phyloP scores from a whole-genome alignment of 495 filamentous ascomycete genomes.

The Xylaria acuta region DNA sequence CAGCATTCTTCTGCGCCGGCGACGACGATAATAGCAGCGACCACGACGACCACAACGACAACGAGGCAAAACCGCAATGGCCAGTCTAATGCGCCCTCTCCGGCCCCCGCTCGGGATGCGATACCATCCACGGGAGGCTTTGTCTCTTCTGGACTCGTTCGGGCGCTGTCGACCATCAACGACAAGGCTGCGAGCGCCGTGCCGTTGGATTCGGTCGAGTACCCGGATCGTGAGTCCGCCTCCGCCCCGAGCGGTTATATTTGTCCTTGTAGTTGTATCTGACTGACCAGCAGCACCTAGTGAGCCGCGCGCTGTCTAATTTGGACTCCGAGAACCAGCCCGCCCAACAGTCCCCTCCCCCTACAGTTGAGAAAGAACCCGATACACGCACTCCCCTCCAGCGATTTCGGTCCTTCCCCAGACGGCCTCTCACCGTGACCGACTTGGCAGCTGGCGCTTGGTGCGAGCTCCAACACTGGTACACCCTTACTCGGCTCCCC shows the following conservation, averaged over 20 bases:
- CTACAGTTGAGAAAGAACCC: conserved; percentile 8
- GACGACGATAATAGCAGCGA: background rate
- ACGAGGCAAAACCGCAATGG: background rate
- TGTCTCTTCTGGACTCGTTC: background rate
- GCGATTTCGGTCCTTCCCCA: conserved; percentile 78
- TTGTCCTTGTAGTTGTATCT: conserved; percentile 39
- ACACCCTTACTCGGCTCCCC: conserved; percentile 72
- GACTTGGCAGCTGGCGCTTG: conserved; percentile 88
- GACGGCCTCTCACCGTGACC: conserved; percentile 85
- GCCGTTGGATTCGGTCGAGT: conserved; percentile 39
- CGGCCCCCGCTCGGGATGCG: background rate
- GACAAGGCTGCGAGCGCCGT: conserved; percentile 23
- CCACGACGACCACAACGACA: background rate
- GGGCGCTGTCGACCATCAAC: conserved; percentile 13
- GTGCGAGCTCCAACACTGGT: conserved; percentile 96
- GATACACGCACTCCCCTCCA: conserved; percentile 57
- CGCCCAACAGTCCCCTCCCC: background rate
- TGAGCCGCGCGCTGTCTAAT: conserved; percentile 55
- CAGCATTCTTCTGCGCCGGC: background rate
- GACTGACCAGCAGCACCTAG: conserved; percentile 70
- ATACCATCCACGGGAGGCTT: background rate
- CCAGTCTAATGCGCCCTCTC: background rate
- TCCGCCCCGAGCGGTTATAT: background rate
- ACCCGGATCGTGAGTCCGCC: conserved; percentile 57
- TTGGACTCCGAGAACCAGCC: conserved; percentile 22